Conservation (phyloP, 2,329 filamentous ascomycete genomes). For the Cryphonectria carpinicola region DNA sequence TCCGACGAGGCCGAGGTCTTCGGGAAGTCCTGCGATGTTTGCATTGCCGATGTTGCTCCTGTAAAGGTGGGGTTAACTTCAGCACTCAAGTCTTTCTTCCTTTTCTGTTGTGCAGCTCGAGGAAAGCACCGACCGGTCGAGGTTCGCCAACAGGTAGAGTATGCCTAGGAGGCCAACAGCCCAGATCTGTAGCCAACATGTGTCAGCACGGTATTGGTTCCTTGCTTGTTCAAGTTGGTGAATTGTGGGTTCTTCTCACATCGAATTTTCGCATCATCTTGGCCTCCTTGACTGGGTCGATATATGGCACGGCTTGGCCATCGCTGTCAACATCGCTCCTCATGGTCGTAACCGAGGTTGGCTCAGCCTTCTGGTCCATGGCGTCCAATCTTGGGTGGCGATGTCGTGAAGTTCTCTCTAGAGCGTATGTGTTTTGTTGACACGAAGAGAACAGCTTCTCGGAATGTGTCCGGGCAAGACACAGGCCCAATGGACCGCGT, state of each 20-base stretch:
- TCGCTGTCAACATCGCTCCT: neutral
- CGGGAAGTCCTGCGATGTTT: conserved; percentile 33
- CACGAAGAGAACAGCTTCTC: neutral
- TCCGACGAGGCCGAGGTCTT: conserved; percentile 27
- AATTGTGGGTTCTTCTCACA: neutral
- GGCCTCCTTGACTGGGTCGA: conserved; percentile 24
- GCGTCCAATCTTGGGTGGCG: neutral
- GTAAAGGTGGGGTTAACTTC: neutral
- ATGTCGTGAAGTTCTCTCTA: neutral
- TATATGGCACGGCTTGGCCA: conserved; percentile 2
- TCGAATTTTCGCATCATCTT: conserved; percentile 27
- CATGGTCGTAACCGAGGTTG: neutral
- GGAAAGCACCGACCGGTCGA: conserved; percentile 30
- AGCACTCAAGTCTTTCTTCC: neutral
- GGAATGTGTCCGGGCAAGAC: neutral
- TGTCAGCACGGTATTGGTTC: neutral
- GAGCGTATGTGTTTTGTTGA: neutral
- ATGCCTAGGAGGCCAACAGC: conserved; percentile 23
- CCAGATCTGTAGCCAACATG: conserved; percentile 6
- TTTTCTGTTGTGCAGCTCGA: neutral
- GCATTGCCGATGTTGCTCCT: conserved; percentile 35
- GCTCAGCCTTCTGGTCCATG: neutral
- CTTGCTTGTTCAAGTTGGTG: neutral
- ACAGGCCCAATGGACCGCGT: neutral
- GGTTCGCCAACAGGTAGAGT: conserved; percentile 32